Conservation (phyloP, 2,329 filamentous ascomycete species). For the Colletotrichum lini region DNA sequence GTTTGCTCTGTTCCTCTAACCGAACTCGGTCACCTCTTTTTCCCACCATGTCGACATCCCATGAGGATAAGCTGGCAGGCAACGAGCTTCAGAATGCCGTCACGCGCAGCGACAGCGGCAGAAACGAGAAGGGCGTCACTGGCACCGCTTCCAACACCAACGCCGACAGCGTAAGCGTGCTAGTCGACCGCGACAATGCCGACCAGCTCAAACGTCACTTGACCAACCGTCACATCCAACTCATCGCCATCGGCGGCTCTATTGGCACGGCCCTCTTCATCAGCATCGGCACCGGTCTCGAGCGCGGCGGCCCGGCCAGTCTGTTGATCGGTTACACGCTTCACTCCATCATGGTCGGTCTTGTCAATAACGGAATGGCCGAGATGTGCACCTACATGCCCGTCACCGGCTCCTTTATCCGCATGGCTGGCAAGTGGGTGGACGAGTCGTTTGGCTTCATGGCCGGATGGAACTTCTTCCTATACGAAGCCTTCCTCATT, state of each 20-base stretch:
- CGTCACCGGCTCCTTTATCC: conserved; percentile 74
- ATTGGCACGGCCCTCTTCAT: conserved; percentile 73
- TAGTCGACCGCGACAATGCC: conserved; percentile 30
- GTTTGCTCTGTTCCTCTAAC: background rate
- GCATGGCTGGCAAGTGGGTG: conserved; percentile 75
- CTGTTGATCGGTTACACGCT: conserved; percentile 72
- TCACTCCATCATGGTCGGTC: conserved; percentile 68
- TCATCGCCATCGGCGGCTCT: conserved; percentile 71
- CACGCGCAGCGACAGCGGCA: conserved; percentile 7
- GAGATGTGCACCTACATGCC: conserved; percentile 77
- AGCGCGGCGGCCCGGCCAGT: conserved; percentile 60
- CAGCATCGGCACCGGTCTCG: conserved; percentile 70
- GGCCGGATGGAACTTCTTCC: conserved; percentile 61
- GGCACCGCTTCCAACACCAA: conserved; percentile 7
- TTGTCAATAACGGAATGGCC: conserved; percentile 76
- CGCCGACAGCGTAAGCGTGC: conserved; percentile 5
- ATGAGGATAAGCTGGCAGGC: conserved; percentile 4
- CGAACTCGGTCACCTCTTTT: background rate
- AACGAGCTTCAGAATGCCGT: background rate
- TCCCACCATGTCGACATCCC: conserved; percentile 4
- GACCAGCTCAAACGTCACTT: conserved; percentile 56
- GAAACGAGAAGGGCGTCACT: conserved; percentile 24
- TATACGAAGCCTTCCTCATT: conserved; percentile 61
- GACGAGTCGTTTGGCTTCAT: conserved; percentile 76
- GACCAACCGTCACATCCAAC: conserved; percentile 69